These are phyloP conservation scores for Tulasnella sp. DNA, from an alignment of 768 basidiomycete species.

Conservation along the genomic window DNA sequence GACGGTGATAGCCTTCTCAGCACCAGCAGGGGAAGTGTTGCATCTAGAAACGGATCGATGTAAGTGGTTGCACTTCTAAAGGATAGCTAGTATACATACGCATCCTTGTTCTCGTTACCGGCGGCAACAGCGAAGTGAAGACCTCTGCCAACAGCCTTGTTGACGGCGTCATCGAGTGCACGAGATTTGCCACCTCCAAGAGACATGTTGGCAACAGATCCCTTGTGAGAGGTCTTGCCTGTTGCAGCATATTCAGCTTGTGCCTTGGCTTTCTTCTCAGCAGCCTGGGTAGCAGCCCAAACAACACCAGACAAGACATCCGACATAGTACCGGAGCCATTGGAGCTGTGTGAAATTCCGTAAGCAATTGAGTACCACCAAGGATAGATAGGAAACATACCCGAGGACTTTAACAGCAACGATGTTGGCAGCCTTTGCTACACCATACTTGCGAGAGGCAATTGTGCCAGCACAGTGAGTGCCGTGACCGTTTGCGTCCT, in stretches of 20 bases:
- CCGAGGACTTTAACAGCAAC: slow-evolving; percentile 69
- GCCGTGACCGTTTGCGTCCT: slow-evolving; percentile 92
- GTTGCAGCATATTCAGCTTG: slow-evolving; percentile 53
- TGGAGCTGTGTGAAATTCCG: slow-evolving; percentile 48
- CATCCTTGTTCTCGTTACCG: slow-evolving; percentile 38
- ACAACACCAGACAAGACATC: slow-evolving; percentile 83
- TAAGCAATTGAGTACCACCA: not conserved
- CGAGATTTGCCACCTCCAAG: slow-evolving; percentile 89
- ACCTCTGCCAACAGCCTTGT: slow-evolving; percentile 68
- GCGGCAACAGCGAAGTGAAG: slow-evolving; percentile 97
- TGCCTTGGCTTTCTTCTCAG: slow-evolving; percentile 45
- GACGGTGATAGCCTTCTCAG: slow-evolving; percentile 85
- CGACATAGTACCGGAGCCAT: slow-evolving; percentile 88
- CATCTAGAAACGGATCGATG: slow-evolving; percentile 55
- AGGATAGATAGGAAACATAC: slow-evolving; percentile 1
- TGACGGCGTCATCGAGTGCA: slow-evolving; percentile 72
- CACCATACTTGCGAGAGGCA: slow-evolving; percentile 84
- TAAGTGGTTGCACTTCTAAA: slow-evolving; percentile 48
- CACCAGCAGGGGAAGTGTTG: slow-evolving; percentile 80
- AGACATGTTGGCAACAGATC: slow-evolving; percentile 94
- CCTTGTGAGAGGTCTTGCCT: slow-evolving; percentile 75
- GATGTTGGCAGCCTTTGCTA: slow-evolving; percentile 85
- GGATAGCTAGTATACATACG: not conserved
- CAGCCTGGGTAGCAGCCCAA: slow-evolving; percentile 48
- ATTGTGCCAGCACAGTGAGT: slow-evolving; percentile 69